Base-by-base conservation (phyloP, 352 stramenopile genomes). In the Paralagenidium karlingii region DNA sequence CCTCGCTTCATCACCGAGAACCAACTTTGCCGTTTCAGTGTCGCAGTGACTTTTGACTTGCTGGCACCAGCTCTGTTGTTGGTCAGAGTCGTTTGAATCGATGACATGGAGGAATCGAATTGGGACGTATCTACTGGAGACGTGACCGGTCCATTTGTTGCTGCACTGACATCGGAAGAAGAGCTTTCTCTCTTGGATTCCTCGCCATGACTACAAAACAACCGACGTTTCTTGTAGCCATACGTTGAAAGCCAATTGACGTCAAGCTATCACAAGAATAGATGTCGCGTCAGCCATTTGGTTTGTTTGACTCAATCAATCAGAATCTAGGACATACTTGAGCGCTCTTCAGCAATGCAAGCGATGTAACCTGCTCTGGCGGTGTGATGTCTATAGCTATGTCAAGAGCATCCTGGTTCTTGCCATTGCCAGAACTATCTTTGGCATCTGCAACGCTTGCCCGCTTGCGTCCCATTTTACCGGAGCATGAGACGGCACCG, bases 401-500 rank as follows among this genome's bases (percentile, higher is more conserved):
- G 15, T 65, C 40, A n/a, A 49, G 30, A 24, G 19, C 16, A 19
- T 52, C 41, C 18, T 49, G 42, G 15, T 62, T 64, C 29, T 53
- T 65, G 20, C 47, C 15, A 33, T 51, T 60, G n/a, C 47, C 33
- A 10, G 32, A 46, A 8, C 42, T 31, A 13, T 16, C 22, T 33
- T 32, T 31, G 48, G 47, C 25, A 42, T 40, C 46, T 55, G 41
- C 16, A 48, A 32, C 42, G 75, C 58, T 12, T 68, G 68, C 15
- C n/a, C 65, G 65, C 53, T 84, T 87, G 44, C 68, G 57, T 7
- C 74, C 74, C 45, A 87, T 79, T 37, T 80, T 78, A 26, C 75
- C 75, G 22, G 67, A 82, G 44, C 75, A 89, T 24, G 65, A 57
- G 9, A 65, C 64, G 0, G 71, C 74, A 38, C 75, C 75, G 45